Base-by-base conservation (phyloP, 1,139 yeast genomes). In the Groenewaldozyma sp. region DNA sequence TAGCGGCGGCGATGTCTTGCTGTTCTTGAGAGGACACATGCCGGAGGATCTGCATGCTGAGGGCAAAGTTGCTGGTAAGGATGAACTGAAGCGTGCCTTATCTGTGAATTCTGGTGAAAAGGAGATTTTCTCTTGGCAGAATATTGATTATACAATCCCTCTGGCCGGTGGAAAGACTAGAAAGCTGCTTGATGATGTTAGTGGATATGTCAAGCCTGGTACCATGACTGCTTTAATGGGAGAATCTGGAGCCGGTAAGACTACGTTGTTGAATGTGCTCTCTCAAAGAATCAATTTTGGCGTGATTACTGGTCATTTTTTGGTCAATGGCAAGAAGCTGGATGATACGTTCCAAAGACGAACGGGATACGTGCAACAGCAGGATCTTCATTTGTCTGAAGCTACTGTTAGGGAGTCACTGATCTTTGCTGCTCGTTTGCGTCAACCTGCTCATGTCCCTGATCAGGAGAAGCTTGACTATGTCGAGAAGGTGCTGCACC, bases 221-320 rank as follows among this genome's bases (percentile, higher is more conserved):
- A 72, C 76, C 24, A 59, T 74, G 64, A 73, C 77, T 36, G 78
- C 78, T 21, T 58, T 77, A 33, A 76, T 77, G 81, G 83, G 83
- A 47, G 79, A 73, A 46, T 76, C 82, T 21, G 82, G 82, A 53
- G 82, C 82, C 35, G 82, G 82, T 55, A 76, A 76, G 56, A 77
- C 83, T 1, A 77, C 82, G 5, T 62, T 77, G 45, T 64, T 77
- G 45, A 75, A 76, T 51, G 71, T 71, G 36, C 64, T 77, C 44
- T 76, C 82, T 13, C 78, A 74, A 52, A 65, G 82, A 56, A 67
- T 72, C 45, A 67, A 68, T 38, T 67, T 71, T 58, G 83, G 82
- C 50, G 73, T 71, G 31, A 68, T 77, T 35, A 72, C 81, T 35
- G 82, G 83, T 52, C 78, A 74, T 41, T 72, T 76, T 74, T 60